Base-by-base conservation (phyloP, 345 rosid species). In the Lumnitzera littorea region DNA sequence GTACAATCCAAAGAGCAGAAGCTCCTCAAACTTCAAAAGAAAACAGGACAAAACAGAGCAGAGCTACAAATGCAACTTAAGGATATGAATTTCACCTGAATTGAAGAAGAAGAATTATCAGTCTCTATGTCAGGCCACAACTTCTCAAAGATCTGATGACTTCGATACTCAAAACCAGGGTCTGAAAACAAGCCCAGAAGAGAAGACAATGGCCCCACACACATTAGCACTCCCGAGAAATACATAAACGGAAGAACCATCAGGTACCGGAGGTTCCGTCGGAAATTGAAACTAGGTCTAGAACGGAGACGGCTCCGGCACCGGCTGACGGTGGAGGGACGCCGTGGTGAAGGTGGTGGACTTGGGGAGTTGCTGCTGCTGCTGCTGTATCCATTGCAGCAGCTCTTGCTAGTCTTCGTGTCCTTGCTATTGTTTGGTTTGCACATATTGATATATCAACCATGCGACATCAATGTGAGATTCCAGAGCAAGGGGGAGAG, bases 91-190 rank as follows among this genome's bases (percentile, higher is more conserved):
- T 9, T 36, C 43, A 36, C 50, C 46, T 43, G 25, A 63, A 89
- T 95, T 88, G 89, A 70, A 15, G 85, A 67, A 17, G 92, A 80
- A 31, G 85, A 80, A 75, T 91, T 89, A 57, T 89, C 96, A 23
- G 79, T 64, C n/a, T 57, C 64, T 62, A 92, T 85, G 51, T 87
- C 82, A 67, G 76, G 75, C 91, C 89, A 82, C 24, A 92, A 84
- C 72, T 78, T 78, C 51, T 55, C 61, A 69, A 89, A 87, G 76
- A 85, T 70, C 72, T 80, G 73, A 58, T 82, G 87, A 78, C 96
- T 92, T 53, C 92, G 83, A 50, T 92, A 92, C 50, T 85, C 89
- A 46, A 91, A 82, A 25, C 91, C 94, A 58, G 96, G 94, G 64
- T 67, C 53, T 51, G 74, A 50, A 54, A 76, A 54, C 63, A 66